Evolutionary conservation across 768 basidiomycete genomes (phyloP).

Genomic region (Stropharia rugosoannulata): DNA sequence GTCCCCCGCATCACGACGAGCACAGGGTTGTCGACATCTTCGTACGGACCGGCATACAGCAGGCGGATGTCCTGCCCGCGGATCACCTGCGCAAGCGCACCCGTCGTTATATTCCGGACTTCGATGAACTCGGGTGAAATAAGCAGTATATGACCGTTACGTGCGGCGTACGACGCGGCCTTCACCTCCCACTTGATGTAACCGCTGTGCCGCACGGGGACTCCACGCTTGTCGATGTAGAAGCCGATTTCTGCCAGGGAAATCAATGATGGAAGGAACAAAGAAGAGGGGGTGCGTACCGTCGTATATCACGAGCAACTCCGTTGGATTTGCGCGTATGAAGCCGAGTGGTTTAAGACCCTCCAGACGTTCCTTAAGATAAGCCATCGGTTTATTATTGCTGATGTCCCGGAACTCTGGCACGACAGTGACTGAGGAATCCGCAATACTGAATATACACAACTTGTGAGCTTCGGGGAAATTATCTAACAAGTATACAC

Average conservation of each 20-base stretch:
- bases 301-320: conserved; percentile 75
- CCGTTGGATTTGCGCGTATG: conserved; percentile 48
- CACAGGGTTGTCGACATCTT: conserved; percentile 44
- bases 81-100: conserved; percentile 80
- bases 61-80: conserved; percentile 71
- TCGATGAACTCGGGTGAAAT: conserved; percentile 78
- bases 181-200: conserved; percentile 81
- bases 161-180: conserved; percentile 59
- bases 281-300: conserved; percentile 38
- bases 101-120: conserved; percentile 61
- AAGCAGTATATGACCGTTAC: conserved; percentile 65
- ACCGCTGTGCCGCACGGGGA: conserved; percentile 55
- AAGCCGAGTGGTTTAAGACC: conserved; percentile 65
- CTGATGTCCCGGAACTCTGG: conserved; percentile 54
- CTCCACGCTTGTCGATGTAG: conserved; percentile 71
- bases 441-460: conserved; percentile 29
- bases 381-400: conserved; percentile 37
- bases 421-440: conserved; percentile 44
- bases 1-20: conserved; percentile 64
- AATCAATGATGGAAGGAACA: background rate
- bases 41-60: conserved; percentile 43
- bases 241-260: conserved; percentile 61
- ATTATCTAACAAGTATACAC: background rate
- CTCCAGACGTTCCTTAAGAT: conserved; percentile 61
- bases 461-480: background rate